Evolutionary conservation across 495 filamentous ascomycete genomes (phyloP).

Genomic region (Aspergillus hancockii): DNA sequence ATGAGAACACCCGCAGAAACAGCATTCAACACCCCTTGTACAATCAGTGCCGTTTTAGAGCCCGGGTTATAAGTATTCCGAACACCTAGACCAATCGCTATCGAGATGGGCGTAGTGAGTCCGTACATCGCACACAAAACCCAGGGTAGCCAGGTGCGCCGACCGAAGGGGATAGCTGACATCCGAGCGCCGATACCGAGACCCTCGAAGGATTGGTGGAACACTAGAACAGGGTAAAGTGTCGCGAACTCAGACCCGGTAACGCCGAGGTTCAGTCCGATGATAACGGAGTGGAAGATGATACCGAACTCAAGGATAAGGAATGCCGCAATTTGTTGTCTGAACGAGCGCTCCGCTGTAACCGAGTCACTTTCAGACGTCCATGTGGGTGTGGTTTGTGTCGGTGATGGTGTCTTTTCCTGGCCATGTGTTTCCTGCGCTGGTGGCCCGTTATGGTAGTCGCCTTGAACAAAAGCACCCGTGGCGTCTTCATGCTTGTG

Average conservation of each 20-base stretch:
- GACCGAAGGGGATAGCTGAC: slow-evolving; percentile 50
- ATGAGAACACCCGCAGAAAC: slow-evolving; percentile 36
- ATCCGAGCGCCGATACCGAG: slow-evolving; percentile 29
- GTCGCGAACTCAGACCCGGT: slow-evolving; percentile 60
- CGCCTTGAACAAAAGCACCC: slow-evolving; percentile 15
- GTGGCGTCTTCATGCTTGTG: slow-evolving; percentile 28
- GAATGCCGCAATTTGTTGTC: slow-evolving; percentile 38
- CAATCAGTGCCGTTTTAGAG: slow-evolving; percentile 33
- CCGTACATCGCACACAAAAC: slow-evolving; percentile 33
- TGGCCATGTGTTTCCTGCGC: not conserved
- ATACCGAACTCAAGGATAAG: slow-evolving; percentile 66
- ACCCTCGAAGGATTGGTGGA: slow-evolving; percentile 37
- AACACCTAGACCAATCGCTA: slow-evolving; percentile 36
- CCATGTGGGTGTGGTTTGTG: not conserved
- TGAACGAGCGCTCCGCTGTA: slow-evolving; percentile 22
- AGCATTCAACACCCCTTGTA: slow-evolving; percentile 34
- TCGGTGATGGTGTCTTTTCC: not conserved
- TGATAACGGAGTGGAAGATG: slow-evolving; percentile 71
- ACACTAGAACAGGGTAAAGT: slow-evolving; percentile 66
- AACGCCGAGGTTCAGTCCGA: slow-evolving; percentile 70
- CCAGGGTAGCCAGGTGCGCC: slow-evolving; percentile 31
- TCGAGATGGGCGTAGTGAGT: slow-evolving; percentile 35
- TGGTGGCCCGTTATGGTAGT: not conserved
- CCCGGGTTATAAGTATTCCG: slow-evolving; percentile 31
- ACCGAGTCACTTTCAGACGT: not conserved